phyloP scores from a whole-genome alignment of 306 rosid genomes.

The Cicer pinnatifidum region DNA sequence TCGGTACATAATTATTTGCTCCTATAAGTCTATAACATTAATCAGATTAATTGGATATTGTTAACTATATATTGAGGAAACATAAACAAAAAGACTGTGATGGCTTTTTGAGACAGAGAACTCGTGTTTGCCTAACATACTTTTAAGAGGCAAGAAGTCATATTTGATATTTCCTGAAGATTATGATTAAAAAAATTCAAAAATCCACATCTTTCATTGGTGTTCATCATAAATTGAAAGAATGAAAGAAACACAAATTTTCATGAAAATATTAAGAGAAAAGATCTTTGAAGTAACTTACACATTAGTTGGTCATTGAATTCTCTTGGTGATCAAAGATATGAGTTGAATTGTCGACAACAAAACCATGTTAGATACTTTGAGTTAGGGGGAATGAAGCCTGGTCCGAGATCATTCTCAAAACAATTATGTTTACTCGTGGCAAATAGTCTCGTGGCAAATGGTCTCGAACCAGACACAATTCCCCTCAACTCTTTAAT shows the following conservation, averaged over 20 bases:
- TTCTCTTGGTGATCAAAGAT: conserved; percentile 13
- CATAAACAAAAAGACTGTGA: conserved; percentile 29
- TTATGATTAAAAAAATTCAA: not conserved
- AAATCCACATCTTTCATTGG: not conserved
- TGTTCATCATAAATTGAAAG: conserved; percentile 11
- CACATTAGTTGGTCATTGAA: conserved; percentile 36
- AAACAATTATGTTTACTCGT: not conserved
- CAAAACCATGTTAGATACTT: conserved; percentile 8
- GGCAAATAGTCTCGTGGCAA: conserved; percentile 68
- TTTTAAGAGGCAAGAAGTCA: conserved; percentile 6
- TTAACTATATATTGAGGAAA: not conserved
- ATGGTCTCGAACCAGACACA: conserved; percentile 94
- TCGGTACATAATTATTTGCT: not conserved
- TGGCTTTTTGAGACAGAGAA: conserved; percentile 25
- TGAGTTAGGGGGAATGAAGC: conserved; percentile 97
- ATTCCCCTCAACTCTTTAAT: conserved; percentile 78
- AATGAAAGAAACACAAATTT: conserved; percentile 25
- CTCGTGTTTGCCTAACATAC: conserved; percentile 7
- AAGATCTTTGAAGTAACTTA: conserved; percentile 48
- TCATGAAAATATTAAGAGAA: conserved; percentile 16
- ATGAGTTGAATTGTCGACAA: conserved; percentile 21
- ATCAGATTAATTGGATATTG: conserved; percentile 38
- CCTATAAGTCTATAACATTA: not conserved
- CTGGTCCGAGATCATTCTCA: conserved; percentile 92
- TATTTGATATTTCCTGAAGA: conserved; percentile 26